Percentiles rank a stretch among this genome's conserved stretches.
These are phyloP conservation scores for Drosera spatulata DNA, from an alignment of 179 eudicot genomes.

Conservation along the genomic window DNA sequence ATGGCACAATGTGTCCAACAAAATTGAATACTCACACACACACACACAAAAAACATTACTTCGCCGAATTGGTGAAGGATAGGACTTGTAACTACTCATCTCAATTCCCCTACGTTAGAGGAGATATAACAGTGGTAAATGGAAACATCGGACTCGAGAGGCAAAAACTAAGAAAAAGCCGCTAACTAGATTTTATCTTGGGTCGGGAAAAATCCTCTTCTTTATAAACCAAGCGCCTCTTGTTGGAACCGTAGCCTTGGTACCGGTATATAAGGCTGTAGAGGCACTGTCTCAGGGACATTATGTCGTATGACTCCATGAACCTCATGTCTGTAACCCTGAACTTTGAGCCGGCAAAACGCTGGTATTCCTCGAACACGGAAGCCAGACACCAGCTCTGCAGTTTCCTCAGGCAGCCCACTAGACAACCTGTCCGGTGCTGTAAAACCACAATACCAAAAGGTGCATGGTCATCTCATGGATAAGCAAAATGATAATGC, in stretches of 20 bases:
- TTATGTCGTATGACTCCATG: conserved; percentile 50
- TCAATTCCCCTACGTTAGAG: too few relatives aligned
- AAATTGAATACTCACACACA: too few relatives aligned
- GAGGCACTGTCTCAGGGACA: conserved; percentile 39
- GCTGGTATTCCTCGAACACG: conserved; percentile 73
- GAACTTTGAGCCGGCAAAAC: conserved; percentile 68
- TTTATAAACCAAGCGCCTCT: conserved; percentile 48
- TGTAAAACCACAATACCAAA: conserved; percentile 14
- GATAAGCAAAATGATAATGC: background rate
- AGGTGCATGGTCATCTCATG: too few relatives aligned
- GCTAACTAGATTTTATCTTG: conserved; percentile 27
- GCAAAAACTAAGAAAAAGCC: too few relatives aligned
- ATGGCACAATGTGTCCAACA: too few relatives aligned
- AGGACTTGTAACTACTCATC: too few relatives aligned
- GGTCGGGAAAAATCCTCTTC: conserved; percentile 25
- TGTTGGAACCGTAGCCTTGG: conserved; percentile 46
- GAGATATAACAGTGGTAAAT: too few relatives aligned
- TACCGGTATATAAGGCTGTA: conserved; percentile 56
- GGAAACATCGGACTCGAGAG: too few relatives aligned
- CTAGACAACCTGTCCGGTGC: conserved; percentile 54
- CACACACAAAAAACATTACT: too few relatives aligned
- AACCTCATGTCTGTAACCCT: conserved; percentile 64
- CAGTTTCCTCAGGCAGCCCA: conserved; percentile 9
- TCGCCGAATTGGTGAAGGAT: too few relatives aligned
- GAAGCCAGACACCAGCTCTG: conserved; percentile 85